Evolutionary conservation across 345 rosid species (phyloP).

Genomic region (Carallia brachiata): DNA sequence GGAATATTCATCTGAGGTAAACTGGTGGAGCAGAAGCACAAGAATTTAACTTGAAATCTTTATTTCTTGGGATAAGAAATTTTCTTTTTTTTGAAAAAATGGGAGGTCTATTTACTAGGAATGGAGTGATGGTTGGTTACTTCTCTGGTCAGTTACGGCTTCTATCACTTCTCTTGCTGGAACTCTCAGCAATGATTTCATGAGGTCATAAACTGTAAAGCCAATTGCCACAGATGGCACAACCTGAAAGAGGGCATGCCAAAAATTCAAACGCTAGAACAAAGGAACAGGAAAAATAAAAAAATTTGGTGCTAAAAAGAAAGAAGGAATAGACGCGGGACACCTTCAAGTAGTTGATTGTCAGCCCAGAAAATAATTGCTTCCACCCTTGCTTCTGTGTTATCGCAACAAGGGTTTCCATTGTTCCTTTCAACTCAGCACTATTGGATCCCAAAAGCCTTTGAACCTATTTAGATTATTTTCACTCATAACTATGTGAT

Average conservation of each 20-base stretch:
- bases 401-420: constrained; percentile 63
- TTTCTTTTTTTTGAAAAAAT: not conserved
- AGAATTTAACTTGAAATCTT: constrained; percentile 33
- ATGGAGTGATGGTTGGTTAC: constrained; percentile 47
- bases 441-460: constrained; percentile 45
- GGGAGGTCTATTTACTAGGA: constrained; percentile 23
- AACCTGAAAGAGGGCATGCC: constrained; percentile 42
- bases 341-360: constrained; percentile 91
- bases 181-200: constrained; percentile 75
- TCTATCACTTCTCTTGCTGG: constrained; percentile 72
- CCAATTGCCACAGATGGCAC: constrained; percentile 95
- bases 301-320: not conserved
- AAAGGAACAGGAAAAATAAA: too few species aligned
- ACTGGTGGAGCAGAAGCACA: constrained; percentile 16
- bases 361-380: constrained; percentile 87
- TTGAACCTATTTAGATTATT: constrained; percentile 52
- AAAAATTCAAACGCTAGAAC: not conserved
- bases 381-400: constrained; percentile 87
- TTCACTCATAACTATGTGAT: constrained; percentile 2
- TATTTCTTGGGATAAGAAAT: not conserved
- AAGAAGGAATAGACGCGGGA: not conserved
- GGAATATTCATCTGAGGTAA: constrained; percentile 1
- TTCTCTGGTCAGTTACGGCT: constrained; percentile 48
- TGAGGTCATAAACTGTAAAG: constrained; percentile 82
- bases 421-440: constrained; percentile 62